A percentile compares a stretch with the other conserved stretches of the same genome.
These are phyloP conservation scores for Suillus placidus DNA, from an alignment of 768 basidiomycete genomes.

Conservation along the genomic window DNA sequence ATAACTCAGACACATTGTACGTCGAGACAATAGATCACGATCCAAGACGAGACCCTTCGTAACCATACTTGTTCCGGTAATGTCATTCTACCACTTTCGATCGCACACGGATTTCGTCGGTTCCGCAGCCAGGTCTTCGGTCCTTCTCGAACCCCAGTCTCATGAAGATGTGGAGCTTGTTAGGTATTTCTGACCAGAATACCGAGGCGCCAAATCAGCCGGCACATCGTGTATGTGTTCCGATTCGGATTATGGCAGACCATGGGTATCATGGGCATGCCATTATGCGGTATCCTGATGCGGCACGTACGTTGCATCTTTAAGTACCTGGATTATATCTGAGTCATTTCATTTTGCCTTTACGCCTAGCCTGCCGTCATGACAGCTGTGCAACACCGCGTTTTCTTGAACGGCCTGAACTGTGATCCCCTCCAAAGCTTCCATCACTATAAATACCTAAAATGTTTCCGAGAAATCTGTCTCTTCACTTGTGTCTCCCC, in stretches of 20 bases:
- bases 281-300: background rate
- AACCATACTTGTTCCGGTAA: background rate
- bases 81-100: background rate
- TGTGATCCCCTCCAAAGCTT: background rate
- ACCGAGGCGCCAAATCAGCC: background rate
- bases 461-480: constrained; percentile 22
- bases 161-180: background rate
- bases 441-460: constrained; percentile 27
- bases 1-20: background rate
- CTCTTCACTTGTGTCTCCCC: background rate
- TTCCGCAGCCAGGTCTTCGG: background rate
- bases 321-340: background rate
- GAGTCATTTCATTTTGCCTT: background rate
- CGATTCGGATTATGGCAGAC: background rate
- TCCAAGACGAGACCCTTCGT: background rate
- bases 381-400: constrained; percentile 1
- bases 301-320: background rate
- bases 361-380: background rate
- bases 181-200: background rate
- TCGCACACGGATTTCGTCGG: background rate
- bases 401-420: background rate
- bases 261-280: background rate
- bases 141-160: too few species aligned
- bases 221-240: background rate
- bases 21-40: background rate